Percentiles rank a stretch among this genome's conserved stretches.
Evolutionary conservation across 177 flowering plant genomes (phyloP).

Genomic region (Vitis hybrid): DNA sequence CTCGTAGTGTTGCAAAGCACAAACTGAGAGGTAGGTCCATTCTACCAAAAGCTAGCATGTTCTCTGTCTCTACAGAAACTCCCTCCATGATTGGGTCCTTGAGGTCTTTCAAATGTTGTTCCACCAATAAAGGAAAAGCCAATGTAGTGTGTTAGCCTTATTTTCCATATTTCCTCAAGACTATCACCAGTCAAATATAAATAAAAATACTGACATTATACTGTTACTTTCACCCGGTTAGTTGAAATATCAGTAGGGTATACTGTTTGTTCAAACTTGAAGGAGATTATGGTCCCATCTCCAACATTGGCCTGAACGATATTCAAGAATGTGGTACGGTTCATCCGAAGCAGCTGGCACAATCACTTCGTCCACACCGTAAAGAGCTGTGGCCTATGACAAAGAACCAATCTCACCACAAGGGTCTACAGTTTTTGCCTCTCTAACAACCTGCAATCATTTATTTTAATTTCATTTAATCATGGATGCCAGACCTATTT

Average conservation of each 20-base stretch:
- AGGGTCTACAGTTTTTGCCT: slow-evolving; percentile 61
- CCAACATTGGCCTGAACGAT: no score
- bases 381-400: slow-evolving; percentile 85
- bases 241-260: no score
- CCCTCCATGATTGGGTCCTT: slow-evolving; percentile 74
- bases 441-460: slow-evolving; percentile 57
- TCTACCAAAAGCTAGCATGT: slow-evolving; percentile 82
- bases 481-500: background rate
- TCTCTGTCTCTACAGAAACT: slow-evolving; percentile 72
- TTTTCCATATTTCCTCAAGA: background rate
- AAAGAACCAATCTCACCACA: slow-evolving; percentile 86
- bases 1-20: slow-evolving; percentile 82
- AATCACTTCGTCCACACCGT: slow-evolving; percentile 78
- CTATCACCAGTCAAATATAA: background rate
- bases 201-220: background rate
- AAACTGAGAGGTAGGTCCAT: slow-evolving; percentile 85
- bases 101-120: slow-evolving; percentile 69
- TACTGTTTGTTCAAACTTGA: slow-evolving; percentile 46
- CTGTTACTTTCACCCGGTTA: background rate
- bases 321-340: slow-evolving; percentile 59
- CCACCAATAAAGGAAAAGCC: slow-evolving; percentile 6
- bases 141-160: no score
- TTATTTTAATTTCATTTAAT: background rate
- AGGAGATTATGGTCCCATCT: slow-evolving; percentile 44
- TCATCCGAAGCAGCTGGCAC: slow-evolving; percentile 67